A percentile compares a stretch with the other conserved stretches of the same genome.
Conservation (phyloP, 2,329 filamentous ascomycete species). For the Pezicula carpinea region DNA sequence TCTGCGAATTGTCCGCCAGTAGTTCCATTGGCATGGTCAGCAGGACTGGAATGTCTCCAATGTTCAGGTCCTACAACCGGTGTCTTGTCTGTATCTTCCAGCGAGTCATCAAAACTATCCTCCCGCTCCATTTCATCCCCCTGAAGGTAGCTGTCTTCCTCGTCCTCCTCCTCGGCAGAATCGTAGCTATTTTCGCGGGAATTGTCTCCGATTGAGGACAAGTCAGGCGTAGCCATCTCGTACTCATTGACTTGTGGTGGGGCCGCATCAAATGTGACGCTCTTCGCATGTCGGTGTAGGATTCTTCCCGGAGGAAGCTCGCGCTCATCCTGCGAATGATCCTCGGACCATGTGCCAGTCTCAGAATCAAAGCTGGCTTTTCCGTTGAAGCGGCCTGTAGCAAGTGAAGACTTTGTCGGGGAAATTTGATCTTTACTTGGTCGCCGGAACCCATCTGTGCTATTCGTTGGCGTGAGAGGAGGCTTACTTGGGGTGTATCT, state of each 20-base stretch:
- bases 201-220: constrained; percentile 85
- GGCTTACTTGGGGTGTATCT: constrained; percentile 23
- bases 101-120: constrained; percentile 91
- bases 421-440: constrained; percentile 70
- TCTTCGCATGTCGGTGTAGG: constrained; percentile 84
- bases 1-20: constrained; percentile 44
- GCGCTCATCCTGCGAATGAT: constrained; percentile 55
- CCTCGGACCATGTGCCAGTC: constrained; percentile 62
- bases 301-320: constrained; percentile 60
- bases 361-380: constrained; percentile 62
- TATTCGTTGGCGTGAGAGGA: constrained; percentile 32
- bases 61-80: constrained; percentile 97
- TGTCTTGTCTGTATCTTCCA: constrained; percentile 95
- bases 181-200: constrained; percentile 94
- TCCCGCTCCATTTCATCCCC: constrained; percentile 55
- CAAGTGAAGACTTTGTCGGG: constrained; percentile 86
- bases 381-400: constrained; percentile 60
- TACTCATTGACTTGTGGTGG: constrained; percentile 97
- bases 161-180: constrained; percentile 71
- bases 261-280: constrained; percentile 91
- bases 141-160: constrained; percentile 50
- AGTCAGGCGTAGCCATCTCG: constrained; percentile 93
- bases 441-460: constrained; percentile 28
- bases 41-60: constrained; percentile 72
- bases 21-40: constrained; percentile 23